Percentiles rank a stretch among this genome's conserved stretches.
These are phyloP conservation scores for Trichoderma sp. DNA, from an alignment of 2,329 filamentous ascomycete species.

Conservation along the genomic window DNA sequence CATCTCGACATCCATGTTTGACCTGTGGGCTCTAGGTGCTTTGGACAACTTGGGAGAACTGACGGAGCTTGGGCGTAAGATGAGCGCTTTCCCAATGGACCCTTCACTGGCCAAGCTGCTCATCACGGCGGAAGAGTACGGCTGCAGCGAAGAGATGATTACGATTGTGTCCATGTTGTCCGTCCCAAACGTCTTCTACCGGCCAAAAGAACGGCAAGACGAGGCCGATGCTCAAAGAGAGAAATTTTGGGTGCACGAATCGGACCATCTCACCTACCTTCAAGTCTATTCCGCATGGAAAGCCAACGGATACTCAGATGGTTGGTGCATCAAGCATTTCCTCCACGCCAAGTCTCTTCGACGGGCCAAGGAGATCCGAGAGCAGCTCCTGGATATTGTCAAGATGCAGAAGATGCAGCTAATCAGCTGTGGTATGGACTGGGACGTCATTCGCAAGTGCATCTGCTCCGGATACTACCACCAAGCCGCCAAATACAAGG, in stretches of 20 bases:
- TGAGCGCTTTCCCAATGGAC: slow-evolving; percentile 99
- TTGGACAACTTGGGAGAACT: slow-evolving; percentile 92
- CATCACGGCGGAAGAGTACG: slow-evolving; percentile 87
- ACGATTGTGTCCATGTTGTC: slow-evolving; percentile 98
- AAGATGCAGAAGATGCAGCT: slow-evolving; percentile 88
- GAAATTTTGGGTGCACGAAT: slow-evolving; percentile 98
- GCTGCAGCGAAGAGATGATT: slow-evolving; percentile 95
- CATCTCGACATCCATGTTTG: slow-evolving; percentile 95
- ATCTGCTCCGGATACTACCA: slow-evolving; percentile 99
- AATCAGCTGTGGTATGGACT: slow-evolving; percentile 89
- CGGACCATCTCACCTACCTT: slow-evolving; percentile 91
- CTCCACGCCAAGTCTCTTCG: slow-evolving; percentile 92
- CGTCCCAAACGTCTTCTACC: slow-evolving; percentile 94
- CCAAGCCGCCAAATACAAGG: slow-evolving; percentile 93
- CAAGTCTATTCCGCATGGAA: slow-evolving; percentile 97
- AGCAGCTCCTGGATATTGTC: slow-evolving; percentile 94
- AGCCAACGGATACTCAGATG: slow-evolving; percentile 83
- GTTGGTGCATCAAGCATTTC: slow-evolving; percentile 92
- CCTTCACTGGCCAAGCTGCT: slow-evolving; percentile 92
- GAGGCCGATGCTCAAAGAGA: slow-evolving; percentile 94
- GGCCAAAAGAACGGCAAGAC: slow-evolving; percentile 93
- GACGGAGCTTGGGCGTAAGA: slow-evolving; percentile 81
- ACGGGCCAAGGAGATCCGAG: slow-evolving; percentile 88
- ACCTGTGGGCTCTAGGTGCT: slow-evolving; percentile 93
- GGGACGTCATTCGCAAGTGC: slow-evolving; percentile 92